A percentile compares a stretch with the other conserved stretches of the same genome.
These are phyloP conservation scores for Macaranga tanarius DNA, from an alignment of 441 rosid genomes.

Conservation along the genomic window DNA sequence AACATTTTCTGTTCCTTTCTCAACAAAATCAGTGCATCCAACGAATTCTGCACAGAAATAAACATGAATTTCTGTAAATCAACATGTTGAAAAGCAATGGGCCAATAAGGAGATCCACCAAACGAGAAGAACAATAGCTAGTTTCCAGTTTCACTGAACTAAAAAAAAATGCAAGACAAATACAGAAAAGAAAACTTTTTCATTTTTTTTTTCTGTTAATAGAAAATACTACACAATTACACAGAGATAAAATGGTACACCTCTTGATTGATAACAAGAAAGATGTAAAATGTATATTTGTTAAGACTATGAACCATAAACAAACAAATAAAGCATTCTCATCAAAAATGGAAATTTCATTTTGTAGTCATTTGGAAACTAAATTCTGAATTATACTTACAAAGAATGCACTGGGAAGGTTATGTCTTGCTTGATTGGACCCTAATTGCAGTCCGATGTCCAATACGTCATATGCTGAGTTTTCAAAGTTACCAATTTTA, in stretches of 20 bases:
- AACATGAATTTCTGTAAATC: neutral
- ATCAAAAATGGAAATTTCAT: neutral
- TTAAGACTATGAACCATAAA: neutral
- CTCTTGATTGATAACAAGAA: neutral
- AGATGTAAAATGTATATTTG: neutral
- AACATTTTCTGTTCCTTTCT: slow-evolving; percentile 73
- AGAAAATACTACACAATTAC: neutral
- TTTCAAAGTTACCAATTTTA: neutral
- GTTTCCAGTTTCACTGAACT: neutral
- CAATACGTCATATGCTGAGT: neutral
- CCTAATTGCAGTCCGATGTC: neutral
- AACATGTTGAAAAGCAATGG: slow-evolving; percentile 10
- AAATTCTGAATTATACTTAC: no score
- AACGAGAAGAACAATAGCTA: neutral
- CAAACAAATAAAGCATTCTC: neutral
- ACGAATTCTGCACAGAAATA: slow-evolving; percentile 39
- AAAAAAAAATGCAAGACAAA: neutral
- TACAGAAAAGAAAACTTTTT: neutral
- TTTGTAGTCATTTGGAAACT: neutral
- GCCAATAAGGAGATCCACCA: neutral
- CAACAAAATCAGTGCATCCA: slow-evolving; percentile 75
- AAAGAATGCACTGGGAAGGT: neutral
- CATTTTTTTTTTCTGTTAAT: neutral
- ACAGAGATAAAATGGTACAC: neutral
- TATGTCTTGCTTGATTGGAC: neutral